Base-by-base conservation (phyloP, 1,139 yeast species). In the Ogataea hybrid region DNA sequence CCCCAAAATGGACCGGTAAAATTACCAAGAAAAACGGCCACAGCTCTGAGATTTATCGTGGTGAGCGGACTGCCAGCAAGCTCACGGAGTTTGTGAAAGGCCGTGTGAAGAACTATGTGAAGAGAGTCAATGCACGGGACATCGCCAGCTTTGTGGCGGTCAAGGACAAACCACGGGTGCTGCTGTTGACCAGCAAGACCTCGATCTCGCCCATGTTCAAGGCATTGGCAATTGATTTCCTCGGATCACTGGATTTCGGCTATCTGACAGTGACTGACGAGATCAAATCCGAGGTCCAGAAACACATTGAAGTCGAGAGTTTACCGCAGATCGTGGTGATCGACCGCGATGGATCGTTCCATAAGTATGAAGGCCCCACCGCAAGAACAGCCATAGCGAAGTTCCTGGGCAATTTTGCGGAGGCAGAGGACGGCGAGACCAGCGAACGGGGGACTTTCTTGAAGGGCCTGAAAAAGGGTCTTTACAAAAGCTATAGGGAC, bases 181-280 rank as follows among this genome's bases (percentile, higher is more conserved):
- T 84, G 2, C 62, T 72, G 8, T 49, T 75, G 27, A 64, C 86
- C 2, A 68, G 70, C 36, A 68, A 70, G 38, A 67, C 63, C 14
- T 64, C 65, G 34, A 65, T 81, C 5, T 76, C 90, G 12, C 79
- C 92, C 0, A 61, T 84, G 47, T 73, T 76, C 59, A 87, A 85
- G 61, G 70, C 87, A 1, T 66, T 90, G 51, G 92, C 95, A 4
- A 72, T 85, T 41, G 96, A 90, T 57, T 85, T 80, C 62, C 62
- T 84, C 33, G 75, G 70, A 2, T 52, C 53, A 22, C 54, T 73
- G 4, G 71, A 73, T 18, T 70, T 79, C 43, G 77, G 62, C 1
- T 65, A 64, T 45, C 42, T 64, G 20, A 58, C 61, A 12, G 46
- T 61, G n/a, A 25, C 25, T 11, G 41, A 41, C 20, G 55, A 51